Base-by-base conservation (phyloP, 306 rosid species). In the Trifolium subterraneum region DNA sequence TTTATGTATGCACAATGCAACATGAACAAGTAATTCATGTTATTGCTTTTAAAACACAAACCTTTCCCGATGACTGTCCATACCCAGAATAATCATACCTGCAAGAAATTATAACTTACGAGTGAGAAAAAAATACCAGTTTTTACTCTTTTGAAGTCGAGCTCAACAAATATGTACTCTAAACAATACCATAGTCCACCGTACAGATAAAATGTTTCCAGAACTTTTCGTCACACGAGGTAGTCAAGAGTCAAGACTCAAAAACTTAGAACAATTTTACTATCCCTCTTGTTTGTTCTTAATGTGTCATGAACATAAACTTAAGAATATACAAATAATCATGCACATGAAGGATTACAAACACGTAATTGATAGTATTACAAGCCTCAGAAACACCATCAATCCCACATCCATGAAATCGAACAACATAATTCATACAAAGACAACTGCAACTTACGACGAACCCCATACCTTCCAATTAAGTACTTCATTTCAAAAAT, bases 31-130 rank as follows among this genome's bases (percentile, higher is more conserved):
- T 11, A 36, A 64, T 38, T 78, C 38, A 60, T 79, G 42, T 63
- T 44, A 68, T 62, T 75, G 72, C 18, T 64, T n/a, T 41, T 20
- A 51, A 42, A 64, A 71, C 71, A 87, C 97, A 68, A 71, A 93
- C 98, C 98, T 93, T 93, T 79, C 98, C 98, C 6, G 98, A 79
- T 80, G 98, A 93, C 39, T 93, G 96, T 23, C 98, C 97, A 18
- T 93, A 93, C 70, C 98, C 98, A 56, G 98, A 93, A 84, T 93
- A 93, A 68, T 93, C 98, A 71, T 93, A 93, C 88, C 98, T 93
- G 83, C 90, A 90, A 39, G 78, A 64, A 66, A 76, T 68, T 15
- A 52, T 39, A 76, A 8, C 59, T 59, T 25, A 6, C 39, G 45
- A 19, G 16, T 77, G 23, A 85, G 81, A 70, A 73, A 39, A 39